Conservation (phyloP, 768 basidiomycete species). For the Clavaria fumosa region DNA sequence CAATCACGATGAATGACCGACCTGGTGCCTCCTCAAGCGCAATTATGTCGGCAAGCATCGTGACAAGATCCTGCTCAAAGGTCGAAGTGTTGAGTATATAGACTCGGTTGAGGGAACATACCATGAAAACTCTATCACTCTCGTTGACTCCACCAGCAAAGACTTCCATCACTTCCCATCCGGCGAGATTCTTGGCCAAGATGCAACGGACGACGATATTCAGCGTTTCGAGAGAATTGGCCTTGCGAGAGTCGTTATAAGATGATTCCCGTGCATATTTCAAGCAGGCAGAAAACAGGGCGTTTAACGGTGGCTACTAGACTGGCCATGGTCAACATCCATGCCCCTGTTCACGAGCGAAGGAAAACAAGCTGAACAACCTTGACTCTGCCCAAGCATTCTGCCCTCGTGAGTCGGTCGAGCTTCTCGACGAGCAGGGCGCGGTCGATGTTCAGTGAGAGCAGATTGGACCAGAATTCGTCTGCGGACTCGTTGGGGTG, state of each 20-base stretch:
- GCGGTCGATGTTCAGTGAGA: constrained; percentile 36
- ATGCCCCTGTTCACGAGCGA: no score
- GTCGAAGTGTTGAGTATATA: not conserved
- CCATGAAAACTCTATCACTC: constrained; percentile 47
- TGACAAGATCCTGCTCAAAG: constrained; percentile 31
- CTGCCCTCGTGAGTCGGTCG: constrained; percentile 28
- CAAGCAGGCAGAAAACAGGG: constrained; percentile 34
- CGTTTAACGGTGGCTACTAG: constrained; percentile 38
- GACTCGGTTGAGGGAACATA: constrained; percentile 8
- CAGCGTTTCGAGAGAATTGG: constrained; percentile 37
- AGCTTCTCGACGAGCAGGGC: constrained; percentile 29
- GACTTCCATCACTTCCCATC: constrained; percentile 62
- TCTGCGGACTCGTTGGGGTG: constrained; percentile 27
- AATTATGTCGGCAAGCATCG: constrained; percentile 31
- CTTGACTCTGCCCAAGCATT: constrained; percentile 35
- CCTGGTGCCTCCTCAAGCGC: constrained; percentile 31
- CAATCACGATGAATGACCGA: constrained; percentile 11
- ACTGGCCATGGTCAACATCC: constrained; percentile 5
- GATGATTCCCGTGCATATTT: constrained; percentile 20
- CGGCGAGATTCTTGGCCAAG: constrained; percentile 41
- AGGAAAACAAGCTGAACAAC: no score
- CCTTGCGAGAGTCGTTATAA: constrained; percentile 23
- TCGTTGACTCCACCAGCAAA: constrained; percentile 43
- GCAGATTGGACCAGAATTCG: constrained; percentile 37
- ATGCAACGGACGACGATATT: constrained; percentile 30